Percentiles rank a stretch among this genome's conserved stretches.
These are phyloP conservation scores for Yarrowia sp. DNA, from an alignment of 805 yeast genomes.

Conservation along the genomic window DNA sequence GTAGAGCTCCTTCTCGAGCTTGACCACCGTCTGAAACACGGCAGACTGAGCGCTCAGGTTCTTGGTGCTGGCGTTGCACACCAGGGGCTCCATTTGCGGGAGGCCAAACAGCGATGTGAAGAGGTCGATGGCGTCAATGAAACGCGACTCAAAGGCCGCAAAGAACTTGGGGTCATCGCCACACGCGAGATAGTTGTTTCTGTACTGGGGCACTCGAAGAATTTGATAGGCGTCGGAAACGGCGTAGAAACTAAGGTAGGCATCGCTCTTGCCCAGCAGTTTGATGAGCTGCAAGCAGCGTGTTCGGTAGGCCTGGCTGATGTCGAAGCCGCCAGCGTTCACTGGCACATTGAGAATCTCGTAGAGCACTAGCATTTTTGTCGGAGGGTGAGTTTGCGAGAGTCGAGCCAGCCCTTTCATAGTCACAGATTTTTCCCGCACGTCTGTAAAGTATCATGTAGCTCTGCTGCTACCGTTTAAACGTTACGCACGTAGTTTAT, in stretches of 20 bases:
- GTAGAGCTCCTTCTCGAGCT: constrained; percentile 11
- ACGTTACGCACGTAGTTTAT: constrained; percentile 17
- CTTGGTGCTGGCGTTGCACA: constrained; percentile 15
- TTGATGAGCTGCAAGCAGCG: constrained; percentile 21
- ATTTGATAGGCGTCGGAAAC: constrained; percentile 25
- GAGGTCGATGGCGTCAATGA: constrained; percentile 24
- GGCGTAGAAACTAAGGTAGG: constrained; percentile 22
- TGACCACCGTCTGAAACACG: background rate
- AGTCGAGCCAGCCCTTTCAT: background rate
- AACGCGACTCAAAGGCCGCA: constrained; percentile 9
- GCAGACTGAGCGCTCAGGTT: constrained; percentile 14
- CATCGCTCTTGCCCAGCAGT: constrained; percentile 21
- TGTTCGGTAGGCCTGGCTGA: constrained; percentile 26
- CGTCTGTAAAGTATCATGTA: background rate
- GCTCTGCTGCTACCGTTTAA: constrained; percentile 1
- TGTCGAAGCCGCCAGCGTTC: constrained; percentile 20
- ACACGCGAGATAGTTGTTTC: constrained; percentile 18
- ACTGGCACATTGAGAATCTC: constrained; percentile 21
- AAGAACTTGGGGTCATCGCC: constrained; percentile 24
- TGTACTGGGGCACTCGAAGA: constrained; percentile 12
- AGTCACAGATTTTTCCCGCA: background rate
- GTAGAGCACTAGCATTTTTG: constrained; percentile 17
- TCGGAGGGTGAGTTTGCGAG: background rate
- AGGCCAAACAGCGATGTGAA: constrained; percentile 18
- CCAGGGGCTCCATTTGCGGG: constrained; percentile 21